phyloP scores from a whole-genome alignment of 176 grass and related monocot genomes.

The Oryza glaberrima region DNA sequence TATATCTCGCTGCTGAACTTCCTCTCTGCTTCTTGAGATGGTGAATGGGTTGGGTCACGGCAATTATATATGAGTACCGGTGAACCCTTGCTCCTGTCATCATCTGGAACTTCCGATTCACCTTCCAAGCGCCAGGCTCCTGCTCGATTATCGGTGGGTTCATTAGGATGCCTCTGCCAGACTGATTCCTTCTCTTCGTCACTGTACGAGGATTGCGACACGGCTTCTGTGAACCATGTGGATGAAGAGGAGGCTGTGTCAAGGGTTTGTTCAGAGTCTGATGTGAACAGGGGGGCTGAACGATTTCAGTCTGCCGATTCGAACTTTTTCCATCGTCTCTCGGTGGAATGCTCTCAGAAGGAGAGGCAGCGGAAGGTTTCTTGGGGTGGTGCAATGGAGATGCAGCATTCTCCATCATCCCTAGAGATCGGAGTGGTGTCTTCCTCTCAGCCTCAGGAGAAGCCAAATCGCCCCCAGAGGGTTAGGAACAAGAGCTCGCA shows the following conservation, averaged over 20 bases:
- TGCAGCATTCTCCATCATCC: constrained; percentile 64
- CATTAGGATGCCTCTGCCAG: constrained; percentile 56
- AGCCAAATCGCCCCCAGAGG: constrained; percentile 59
- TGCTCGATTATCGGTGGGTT: constrained; percentile 38
- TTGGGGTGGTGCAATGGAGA: constrained; percentile 80
- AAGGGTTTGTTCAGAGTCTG: constrained; percentile 37
- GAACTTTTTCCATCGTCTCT: constrained; percentile 57
- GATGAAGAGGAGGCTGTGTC: constrained; percentile 53
- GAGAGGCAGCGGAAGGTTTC: constrained; percentile 59
- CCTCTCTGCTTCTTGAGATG: constrained; percentile 30
- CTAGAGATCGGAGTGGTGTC: constrained; percentile 58
- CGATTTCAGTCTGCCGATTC: constrained; percentile 73
- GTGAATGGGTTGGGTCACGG: constrained; percentile 49
- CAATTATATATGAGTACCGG: constrained; percentile 76
- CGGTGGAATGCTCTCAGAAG: constrained; percentile 84
- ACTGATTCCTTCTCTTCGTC: constrained; percentile 67
- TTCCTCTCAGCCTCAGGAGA: constrained; percentile 63
- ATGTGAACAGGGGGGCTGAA: constrained; percentile 47
- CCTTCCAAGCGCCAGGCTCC: constrained; percentile 46
- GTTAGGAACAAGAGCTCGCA: constrained; percentile 66
- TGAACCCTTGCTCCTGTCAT: constrained; percentile 62
- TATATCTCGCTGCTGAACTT: constrained; percentile 15
- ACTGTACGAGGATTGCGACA: constrained; percentile 60
- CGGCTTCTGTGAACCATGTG: constrained; percentile 46
- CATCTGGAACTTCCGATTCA: constrained; percentile 49